Evolutionary conservation across 2,329 filamentous ascomycete genomes (phyloP).

Genomic region (Microdochium bolleyi): DNA sequence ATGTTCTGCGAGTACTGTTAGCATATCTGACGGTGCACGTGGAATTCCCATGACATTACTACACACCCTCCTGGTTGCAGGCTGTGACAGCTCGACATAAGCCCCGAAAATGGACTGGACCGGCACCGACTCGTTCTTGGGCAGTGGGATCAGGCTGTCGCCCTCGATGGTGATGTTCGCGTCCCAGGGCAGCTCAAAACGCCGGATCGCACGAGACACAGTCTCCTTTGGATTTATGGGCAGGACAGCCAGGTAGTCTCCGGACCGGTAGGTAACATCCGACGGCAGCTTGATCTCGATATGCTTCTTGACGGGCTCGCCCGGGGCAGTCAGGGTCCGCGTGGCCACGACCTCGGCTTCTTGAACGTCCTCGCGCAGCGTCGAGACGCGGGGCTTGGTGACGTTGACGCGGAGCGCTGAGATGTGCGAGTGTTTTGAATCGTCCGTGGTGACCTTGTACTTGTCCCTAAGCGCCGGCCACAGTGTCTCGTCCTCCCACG

Average conservation of each 20-base stretch:
- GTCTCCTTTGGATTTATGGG: conserved; percentile 48
- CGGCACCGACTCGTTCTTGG: conserved; percentile 37
- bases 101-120: conserved; percentile 45
- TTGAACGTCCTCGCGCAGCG: conserved; percentile 35
- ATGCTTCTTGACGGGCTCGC: conserved; percentile 34
- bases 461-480: conserved; percentile 39
- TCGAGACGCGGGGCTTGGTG: conserved; percentile 26
- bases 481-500: conserved; percentile 46
- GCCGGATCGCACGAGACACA: conserved; percentile 44
- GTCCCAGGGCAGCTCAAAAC: conserved; percentile 52
- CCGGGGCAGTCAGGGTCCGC: conserved; percentile 31
- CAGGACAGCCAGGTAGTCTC: conserved; percentile 54
- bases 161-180: conserved; percentile 40
- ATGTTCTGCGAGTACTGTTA: conserved; percentile 26
- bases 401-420: conserved; percentile 3
- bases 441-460: conserved; percentile 12
- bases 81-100: conserved; percentile 52
- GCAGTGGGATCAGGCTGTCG: conserved; percentile 28
- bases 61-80: conserved; percentile 42
- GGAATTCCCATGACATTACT: not conserved
- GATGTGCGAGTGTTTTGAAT: conserved; percentile 32
- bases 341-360: conserved; percentile 36
- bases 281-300: conserved; percentile 45
- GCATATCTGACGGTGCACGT: not conserved
- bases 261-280: conserved; percentile 44